These are phyloP conservation scores for Selenicereus undatus DNA, from an alignment of 148 eudicot species.

Conservation along the genomic window DNA sequence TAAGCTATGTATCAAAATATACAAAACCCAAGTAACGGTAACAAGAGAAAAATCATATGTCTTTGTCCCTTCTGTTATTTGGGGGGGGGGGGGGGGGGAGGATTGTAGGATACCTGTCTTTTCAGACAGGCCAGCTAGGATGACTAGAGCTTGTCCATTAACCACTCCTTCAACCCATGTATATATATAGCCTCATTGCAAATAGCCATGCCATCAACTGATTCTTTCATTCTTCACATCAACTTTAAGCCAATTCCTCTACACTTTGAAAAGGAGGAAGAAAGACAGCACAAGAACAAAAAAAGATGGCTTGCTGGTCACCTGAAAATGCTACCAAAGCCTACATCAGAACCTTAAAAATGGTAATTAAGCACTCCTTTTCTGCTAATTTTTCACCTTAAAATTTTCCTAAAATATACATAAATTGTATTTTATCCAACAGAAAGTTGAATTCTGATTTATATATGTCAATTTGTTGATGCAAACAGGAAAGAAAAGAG, in stretches of 20 bases:
- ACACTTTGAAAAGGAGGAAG: not conserved
- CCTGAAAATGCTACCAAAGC: slow-evolving; percentile 78
- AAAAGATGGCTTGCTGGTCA: slow-evolving; percentile 49
- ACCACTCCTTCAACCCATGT: slow-evolving; percentile 10
- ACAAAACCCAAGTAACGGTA: too few species aligned
- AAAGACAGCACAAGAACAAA: not conserved
- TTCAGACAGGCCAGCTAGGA: slow-evolving; percentile 30
- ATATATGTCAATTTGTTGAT: slow-evolving; percentile 11
- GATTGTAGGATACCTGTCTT: slow-evolving; percentile 16
- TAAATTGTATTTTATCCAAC: not conserved
- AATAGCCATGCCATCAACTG: not conserved
- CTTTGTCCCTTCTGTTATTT: too few species aligned
- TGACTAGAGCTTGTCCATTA: slow-evolving; percentile 26
- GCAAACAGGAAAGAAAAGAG: slow-evolving; percentile 17
- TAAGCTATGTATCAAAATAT: too few species aligned
- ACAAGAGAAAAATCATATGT: not conserved
- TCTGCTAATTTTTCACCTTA: not conserved
- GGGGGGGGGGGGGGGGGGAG: too few species aligned
- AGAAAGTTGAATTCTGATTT: slow-evolving; percentile 11
- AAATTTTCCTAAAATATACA: not conserved
- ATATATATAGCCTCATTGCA: slow-evolving; percentile 20
- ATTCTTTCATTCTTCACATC: slow-evolving; percentile 6
- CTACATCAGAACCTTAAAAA: slow-evolving; percentile 49
- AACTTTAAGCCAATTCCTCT: not conserved
- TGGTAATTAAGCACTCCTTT: slow-evolving; percentile 32